phyloP scores from a whole-genome alignment of 2,329 filamentous ascomycete genomes.

The Ilyonectria destructans region DNA sequence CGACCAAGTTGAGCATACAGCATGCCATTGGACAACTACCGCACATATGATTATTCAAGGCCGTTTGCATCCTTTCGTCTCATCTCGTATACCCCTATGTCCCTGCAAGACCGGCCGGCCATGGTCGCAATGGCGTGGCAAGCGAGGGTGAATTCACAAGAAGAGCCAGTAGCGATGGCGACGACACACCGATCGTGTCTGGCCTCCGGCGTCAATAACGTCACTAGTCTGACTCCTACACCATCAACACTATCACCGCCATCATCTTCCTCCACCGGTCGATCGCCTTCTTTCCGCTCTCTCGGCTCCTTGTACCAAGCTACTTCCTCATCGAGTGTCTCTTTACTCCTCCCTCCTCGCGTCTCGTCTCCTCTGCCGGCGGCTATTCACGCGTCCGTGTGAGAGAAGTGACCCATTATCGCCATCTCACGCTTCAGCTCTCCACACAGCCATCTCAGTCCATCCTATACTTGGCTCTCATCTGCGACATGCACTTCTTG shows the following conservation, averaged over 20 bases:
- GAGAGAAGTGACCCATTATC: constrained; percentile 1
- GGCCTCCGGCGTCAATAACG: not conserved
- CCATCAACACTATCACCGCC: not conserved
- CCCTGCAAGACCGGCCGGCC: not conserved
- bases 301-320: not conserved
- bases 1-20: not conserved
- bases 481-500: constrained; percentile 7
- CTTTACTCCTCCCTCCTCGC: not conserved
- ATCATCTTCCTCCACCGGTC: not conserved
- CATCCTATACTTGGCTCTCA: not conserved
- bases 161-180: not conserved
- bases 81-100: not conserved
- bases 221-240: not conserved
- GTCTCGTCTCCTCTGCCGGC: not conserved
- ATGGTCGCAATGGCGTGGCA: not conserved
- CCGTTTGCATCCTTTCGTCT: constrained; percentile 1
- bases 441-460: constrained; percentile 16
- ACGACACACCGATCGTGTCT: not conserved
- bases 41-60: not conserved
- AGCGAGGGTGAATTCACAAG: not conserved
- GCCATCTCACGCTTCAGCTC: constrained; percentile 6
- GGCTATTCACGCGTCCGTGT: constrained; percentile 15
- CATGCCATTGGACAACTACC: not conserved
- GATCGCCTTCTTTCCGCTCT: not conserved
- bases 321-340: not conserved